Conservation (phyloP, 352 stramenopile species). For the Pythium folliculosum region DNA sequence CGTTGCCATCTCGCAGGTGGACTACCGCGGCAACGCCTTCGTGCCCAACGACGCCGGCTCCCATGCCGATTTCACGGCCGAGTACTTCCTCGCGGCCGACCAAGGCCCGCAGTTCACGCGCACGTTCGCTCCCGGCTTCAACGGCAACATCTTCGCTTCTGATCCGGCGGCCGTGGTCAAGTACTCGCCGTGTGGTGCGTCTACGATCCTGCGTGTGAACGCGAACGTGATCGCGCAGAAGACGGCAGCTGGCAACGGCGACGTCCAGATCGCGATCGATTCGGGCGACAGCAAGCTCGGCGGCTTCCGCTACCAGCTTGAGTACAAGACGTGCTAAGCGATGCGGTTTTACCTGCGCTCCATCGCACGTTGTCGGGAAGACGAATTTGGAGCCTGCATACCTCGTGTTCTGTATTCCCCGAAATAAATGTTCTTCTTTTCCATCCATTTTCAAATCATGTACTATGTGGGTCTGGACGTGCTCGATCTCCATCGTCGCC, state of each 20-base stretch:
- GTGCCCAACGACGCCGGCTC: slow-evolving; percentile 37
- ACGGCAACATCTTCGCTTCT: slow-evolving; percentile 34
- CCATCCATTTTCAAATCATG: no score
- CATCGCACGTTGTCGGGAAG: background rate
- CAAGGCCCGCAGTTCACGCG: slow-evolving; percentile 34
- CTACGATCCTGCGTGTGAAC: slow-evolving; percentile 53
- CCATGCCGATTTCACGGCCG: slow-evolving; percentile 42
- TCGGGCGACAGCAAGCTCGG: slow-evolving; percentile 45
- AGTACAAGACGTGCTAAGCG: slow-evolving; percentile 28
- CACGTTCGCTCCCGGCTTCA: slow-evolving; percentile 37
- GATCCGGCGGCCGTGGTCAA: slow-evolving; percentile 39
- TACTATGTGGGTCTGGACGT: no score
- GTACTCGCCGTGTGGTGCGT: slow-evolving; percentile 49
- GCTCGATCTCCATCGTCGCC: no score
- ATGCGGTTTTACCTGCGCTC: background rate
- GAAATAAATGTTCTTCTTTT: no score
- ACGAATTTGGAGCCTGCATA: no score
- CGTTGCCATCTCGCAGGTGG: slow-evolving; percentile 38
- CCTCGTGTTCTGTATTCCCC: no score
- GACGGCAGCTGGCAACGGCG: slow-evolving; percentile 23
- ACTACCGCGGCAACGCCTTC: slow-evolving; percentile 48
- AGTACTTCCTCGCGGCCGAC: slow-evolving; percentile 58
- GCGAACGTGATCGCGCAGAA: slow-evolving; percentile 46
- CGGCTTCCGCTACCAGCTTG: slow-evolving; percentile 54
- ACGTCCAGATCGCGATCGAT: slow-evolving; percentile 53